A percentile compares a stretch with the other conserved stretches of the same genome.
Evolutionary conservation across 2,329 filamentous ascomycete genomes (phyloP).

Genomic region (Akanthomyces muscarius): DNA sequence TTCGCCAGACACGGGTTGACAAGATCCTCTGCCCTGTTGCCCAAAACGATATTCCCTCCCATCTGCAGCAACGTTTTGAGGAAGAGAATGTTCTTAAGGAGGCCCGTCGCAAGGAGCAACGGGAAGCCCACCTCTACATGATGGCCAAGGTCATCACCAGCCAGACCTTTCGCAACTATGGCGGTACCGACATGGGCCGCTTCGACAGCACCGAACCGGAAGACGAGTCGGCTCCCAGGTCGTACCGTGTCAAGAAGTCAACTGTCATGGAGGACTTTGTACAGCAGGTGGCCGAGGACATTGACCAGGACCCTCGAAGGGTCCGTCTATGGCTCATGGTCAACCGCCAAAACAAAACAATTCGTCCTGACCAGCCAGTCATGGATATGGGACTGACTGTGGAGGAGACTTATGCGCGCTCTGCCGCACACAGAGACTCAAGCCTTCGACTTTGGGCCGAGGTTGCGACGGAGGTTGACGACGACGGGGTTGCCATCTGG

Average conservation of each 20-base stretch:
- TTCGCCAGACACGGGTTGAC: conserved; percentile 81
- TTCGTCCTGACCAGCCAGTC: conserved; percentile 83
- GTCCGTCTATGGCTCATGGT: conserved; percentile 96
- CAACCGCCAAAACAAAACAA: conserved; percentile 95
- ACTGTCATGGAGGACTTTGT: conserved; percentile 74
- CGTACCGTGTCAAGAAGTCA: conserved; percentile 70
- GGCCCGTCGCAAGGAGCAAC: conserved; percentile 77
- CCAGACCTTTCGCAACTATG: conserved; percentile 73
- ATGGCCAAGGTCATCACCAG: conserved; percentile 77
- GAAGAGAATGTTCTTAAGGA: conserved; percentile 77
- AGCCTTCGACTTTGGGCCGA: conserved; percentile 86
- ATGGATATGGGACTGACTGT: conserved; percentile 72
- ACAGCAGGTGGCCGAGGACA: conserved; percentile 64
- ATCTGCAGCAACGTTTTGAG: conserved; percentile 64
- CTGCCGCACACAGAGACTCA: conserved; percentile 60
- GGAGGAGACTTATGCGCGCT: conserved; percentile 60
- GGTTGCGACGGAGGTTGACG: conserved; percentile 60
- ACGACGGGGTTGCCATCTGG: conserved; percentile 70
- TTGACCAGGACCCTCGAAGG: conserved; percentile 61
- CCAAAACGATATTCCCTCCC: conserved; percentile 68
- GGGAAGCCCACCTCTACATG: conserved; percentile 93
- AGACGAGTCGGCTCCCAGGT: conserved; percentile 65
- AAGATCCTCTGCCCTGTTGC: conserved; percentile 72
- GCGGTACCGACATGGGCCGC: conserved; percentile 76
- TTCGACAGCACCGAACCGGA: conserved; percentile 62